Conservation (phyloP, 306 rosid species). For the Vicia faba region DNA sequence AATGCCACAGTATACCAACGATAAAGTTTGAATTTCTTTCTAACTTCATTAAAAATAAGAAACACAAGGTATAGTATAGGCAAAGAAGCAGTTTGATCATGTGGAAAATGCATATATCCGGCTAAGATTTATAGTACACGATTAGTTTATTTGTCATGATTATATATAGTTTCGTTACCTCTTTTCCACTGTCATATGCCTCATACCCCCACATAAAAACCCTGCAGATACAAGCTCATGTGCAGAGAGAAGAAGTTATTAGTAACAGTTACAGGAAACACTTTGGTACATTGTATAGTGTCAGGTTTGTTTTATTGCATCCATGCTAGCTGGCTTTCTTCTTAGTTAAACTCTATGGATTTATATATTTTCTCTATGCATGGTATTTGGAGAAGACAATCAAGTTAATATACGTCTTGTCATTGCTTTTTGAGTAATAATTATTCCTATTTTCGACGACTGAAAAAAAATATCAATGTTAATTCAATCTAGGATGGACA, state of each 20-base stretch:
- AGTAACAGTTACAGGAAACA: constrained; percentile 6
- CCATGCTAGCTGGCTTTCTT: constrained; percentile 30
- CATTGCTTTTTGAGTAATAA: constrained; percentile 27
- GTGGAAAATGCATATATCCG: background rate
- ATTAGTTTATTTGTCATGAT: background rate
- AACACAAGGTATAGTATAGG: background rate
- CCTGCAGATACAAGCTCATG: constrained; percentile 21
- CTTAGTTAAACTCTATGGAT: background rate
- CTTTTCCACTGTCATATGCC: background rate
- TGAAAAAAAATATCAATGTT: too few relatives aligned
- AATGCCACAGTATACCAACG: background rate
- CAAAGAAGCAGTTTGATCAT: background rate
- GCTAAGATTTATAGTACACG: background rate
- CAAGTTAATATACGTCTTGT: constrained; percentile 30
- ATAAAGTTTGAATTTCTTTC: background rate
- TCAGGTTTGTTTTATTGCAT: constrained; percentile 35
- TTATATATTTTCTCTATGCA: too few relatives aligned
- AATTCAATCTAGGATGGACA: too few relatives aligned
- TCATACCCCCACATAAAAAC: constrained; percentile 13
- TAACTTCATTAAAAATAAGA: background rate
- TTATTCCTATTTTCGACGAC: constrained; percentile 1
- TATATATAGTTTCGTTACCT: background rate
- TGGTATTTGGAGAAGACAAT: background rate
- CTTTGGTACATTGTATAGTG: constrained; percentile 14
- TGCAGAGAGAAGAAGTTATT: constrained; percentile 12